These are phyloP conservation scores for Psilocybe sp. DNA, from an alignment of 768 basidiomycete genomes.

Conservation along the genomic window DNA sequence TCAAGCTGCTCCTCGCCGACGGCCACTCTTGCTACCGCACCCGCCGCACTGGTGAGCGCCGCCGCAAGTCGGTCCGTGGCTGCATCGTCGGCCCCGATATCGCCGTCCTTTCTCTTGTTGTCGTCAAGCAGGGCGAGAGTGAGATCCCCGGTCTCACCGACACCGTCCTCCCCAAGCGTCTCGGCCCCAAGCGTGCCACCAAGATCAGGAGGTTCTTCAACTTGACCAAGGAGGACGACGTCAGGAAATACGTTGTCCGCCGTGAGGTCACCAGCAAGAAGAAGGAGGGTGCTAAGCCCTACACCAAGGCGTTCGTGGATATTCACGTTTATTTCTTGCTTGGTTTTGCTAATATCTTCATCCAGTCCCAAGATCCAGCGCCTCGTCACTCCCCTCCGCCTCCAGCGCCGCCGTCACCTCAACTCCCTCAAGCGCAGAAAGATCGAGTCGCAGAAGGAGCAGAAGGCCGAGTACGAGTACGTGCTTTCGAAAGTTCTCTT, in stretches of 20 bases:
- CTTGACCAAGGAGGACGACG: conserved; percentile 96
- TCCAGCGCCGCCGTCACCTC: conserved; percentile 95
- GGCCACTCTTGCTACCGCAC: conserved; percentile 98
- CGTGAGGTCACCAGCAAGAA: conserved; percentile 86
- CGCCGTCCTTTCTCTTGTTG: conserved; percentile 87
- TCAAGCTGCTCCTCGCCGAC: conserved; percentile 88
- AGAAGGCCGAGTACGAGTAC: conserved; percentile 91
- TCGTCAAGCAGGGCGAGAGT: conserved; percentile 93
- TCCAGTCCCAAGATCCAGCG: conserved; percentile 93
- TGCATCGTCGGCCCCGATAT: conserved; percentile 98
- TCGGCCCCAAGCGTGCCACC: conserved; percentile 96
- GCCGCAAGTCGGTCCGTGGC: conserved; percentile 97
- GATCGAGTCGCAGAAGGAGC: conserved; percentile 90
- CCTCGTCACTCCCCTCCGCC: conserved; percentile 90
- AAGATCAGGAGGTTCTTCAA: conserved; percentile 99
- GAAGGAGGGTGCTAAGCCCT: conserved; percentile 89
- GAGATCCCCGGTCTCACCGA: conserved; percentile 94
- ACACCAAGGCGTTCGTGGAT: conserved; percentile 87
- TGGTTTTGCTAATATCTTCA: background rate
- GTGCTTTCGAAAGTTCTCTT: conserved; percentile 20
- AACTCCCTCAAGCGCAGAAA: conserved; percentile 83
- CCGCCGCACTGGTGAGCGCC: conserved; percentile 92
- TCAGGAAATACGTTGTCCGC: conserved; percentile 94
- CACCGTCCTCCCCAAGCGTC: conserved; percentile 86
- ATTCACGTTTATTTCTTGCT: background rate